phyloP scores from a whole-genome alignment of 2,329 filamentous ascomycete genomes.

The Hymenoscyphus repandus region DNA sequence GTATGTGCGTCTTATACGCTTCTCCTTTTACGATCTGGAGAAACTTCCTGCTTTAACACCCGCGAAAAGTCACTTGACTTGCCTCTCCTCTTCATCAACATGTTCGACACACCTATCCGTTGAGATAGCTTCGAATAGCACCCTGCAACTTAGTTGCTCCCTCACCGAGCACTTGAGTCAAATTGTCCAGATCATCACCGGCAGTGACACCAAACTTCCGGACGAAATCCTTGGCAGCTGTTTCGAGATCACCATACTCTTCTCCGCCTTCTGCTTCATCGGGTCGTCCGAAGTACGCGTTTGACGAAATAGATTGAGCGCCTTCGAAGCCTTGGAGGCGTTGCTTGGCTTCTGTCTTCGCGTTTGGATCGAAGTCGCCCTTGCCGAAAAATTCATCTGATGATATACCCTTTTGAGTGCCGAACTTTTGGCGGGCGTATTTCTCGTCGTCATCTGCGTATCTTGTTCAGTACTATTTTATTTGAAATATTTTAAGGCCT shows the following conservation, averaged over 20 bases:
- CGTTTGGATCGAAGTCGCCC: constrained; percentile 73
- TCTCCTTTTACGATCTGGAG: background rate
- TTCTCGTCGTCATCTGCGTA: constrained; percentile 67
- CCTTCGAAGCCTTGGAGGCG: constrained; percentile 91
- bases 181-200: constrained; percentile 90
- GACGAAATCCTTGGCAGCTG: constrained; percentile 93
- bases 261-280: constrained; percentile 72
- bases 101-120: constrained; percentile 39
- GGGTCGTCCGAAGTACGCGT: constrained; percentile 92
- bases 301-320: constrained; percentile 86
- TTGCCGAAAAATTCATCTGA: constrained; percentile 98
- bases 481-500: background rate
- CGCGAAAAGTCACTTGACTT: background rate
- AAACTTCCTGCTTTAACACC: constrained; percentile 3
- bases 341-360: constrained; percentile 79
- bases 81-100: background rate
- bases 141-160: constrained; percentile 81
- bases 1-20: background rate
- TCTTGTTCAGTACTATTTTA: constrained; percentile 21
- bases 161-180: constrained; percentile 77
- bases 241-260: constrained; percentile 86
- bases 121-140: constrained; percentile 59
- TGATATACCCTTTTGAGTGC: constrained; percentile 88
- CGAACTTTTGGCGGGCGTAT: constrained; percentile 85
- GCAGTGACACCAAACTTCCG: constrained; percentile 93